A percentile compares a stretch with the other conserved stretches of the same genome.
Conservation (phyloP, 2,329 filamentous ascomycete species). For the Pseudogymnoascus sp. region DNA sequence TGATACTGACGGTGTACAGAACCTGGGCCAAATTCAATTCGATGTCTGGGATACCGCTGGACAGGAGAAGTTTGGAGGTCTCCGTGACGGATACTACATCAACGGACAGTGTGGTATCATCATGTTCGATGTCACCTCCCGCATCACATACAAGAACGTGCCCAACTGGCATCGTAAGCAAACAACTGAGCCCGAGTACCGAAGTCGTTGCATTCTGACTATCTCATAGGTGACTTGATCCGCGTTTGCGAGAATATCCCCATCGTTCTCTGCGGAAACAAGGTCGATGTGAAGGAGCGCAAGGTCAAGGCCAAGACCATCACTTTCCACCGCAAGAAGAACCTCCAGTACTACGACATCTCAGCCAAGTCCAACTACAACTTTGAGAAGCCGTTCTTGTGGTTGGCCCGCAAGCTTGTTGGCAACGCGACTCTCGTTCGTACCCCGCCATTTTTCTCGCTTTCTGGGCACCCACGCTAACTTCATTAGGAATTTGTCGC, state of each 20-base stretch:
- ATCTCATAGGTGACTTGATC: constrained; percentile 74
- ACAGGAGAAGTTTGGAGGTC: constrained; percentile 99
- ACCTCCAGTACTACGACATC: constrained; percentile 99
- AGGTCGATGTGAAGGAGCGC: constrained; percentile 99
- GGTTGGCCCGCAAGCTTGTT: constrained; percentile 96
- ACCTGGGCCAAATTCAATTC: constrained; percentile 95
- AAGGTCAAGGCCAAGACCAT: constrained; percentile 99
- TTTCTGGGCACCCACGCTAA: background rate
- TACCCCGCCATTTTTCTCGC: constrained; percentile 24
- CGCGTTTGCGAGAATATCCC: constrained; percentile 99
- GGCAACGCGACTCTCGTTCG: constrained; percentile 80
- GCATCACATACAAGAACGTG: constrained; percentile 99
- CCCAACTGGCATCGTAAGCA: constrained; percentile 99
- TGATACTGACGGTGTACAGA: constrained; percentile 40
- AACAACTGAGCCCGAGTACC: background rate
- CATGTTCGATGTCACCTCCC: constrained; percentile 99
- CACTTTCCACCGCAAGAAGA: constrained; percentile 99
- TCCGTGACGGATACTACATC: constrained; percentile 99
- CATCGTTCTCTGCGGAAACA: constrained; percentile 97
- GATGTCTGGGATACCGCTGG: constrained; percentile 99
- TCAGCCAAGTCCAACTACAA: constrained; percentile 99
- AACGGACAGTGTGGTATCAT: constrained; percentile 99
- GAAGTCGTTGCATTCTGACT: constrained; percentile 12
- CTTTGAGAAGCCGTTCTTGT: constrained; percentile 99
- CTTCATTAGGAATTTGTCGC: constrained; percentile 83